Conservation (phyloP, 345 rosid species). For the Gossypium herbaceum region DNA sequence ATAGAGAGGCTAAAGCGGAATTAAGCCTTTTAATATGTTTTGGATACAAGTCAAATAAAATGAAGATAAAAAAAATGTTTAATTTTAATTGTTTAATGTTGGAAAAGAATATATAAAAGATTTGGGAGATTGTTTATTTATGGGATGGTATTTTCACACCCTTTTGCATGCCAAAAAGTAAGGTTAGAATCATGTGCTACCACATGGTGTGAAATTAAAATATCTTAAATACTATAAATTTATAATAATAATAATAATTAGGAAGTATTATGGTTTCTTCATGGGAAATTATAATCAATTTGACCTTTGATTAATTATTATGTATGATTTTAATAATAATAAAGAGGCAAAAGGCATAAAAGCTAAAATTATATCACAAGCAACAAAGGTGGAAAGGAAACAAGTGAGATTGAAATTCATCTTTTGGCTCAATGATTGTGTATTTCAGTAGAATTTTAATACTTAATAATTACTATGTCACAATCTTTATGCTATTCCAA, state of each 20-base stretch:
- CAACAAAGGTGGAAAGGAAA: neutral
- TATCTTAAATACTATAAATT: neutral
- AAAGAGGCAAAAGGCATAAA: neutral
- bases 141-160: constrained; percentile 10
- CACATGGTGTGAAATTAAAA: neutral
- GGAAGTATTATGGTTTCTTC: neutral
- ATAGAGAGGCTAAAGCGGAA: no score
- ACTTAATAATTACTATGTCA: neutral
- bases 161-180: constrained; percentile 53
- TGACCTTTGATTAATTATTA: constrained; percentile 12
- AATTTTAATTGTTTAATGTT: neutral
- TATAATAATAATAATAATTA: neutral
- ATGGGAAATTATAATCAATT: constrained; percentile 20
- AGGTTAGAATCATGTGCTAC: constrained; percentile 39
- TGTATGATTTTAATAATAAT: neutral
- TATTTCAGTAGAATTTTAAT: neutral
- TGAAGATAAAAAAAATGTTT: neutral
- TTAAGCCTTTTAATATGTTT: neutral
- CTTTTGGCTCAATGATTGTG: constrained; percentile 19
- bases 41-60: neutral
- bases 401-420: constrained; percentile 10
- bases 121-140: neutral
- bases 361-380: constrained; percentile 15
- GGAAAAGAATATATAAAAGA: neutral
- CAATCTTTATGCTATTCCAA: neutral